These are phyloP conservation scores for Jaltomata sinuosa DNA, from an alignment of 257 asterid genomes.

Conservation along the genomic window DNA sequence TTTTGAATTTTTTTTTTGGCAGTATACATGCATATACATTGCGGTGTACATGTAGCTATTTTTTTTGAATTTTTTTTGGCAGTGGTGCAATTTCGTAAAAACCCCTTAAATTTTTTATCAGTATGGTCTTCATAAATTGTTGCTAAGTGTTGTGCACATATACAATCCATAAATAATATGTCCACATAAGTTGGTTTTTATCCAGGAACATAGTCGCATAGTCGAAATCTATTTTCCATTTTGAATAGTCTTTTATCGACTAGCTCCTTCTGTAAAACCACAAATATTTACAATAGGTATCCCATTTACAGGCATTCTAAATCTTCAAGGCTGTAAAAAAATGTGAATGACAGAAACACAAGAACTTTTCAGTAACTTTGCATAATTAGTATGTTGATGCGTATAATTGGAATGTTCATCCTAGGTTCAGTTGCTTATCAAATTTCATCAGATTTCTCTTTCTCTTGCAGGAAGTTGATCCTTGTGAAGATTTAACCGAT, in stretches of 20 bases:
- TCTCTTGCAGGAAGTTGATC: slow-evolving; percentile 76
- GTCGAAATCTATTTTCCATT: too few species aligned
- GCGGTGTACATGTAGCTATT: too few species aligned
- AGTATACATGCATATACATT: too few species aligned
- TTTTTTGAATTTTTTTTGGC: too few species aligned
- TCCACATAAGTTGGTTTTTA: neutral
- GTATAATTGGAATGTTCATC: neutral
- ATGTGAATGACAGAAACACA: neutral
- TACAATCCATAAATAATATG: neutral
- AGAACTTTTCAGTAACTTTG: neutral
- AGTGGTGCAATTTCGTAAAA: too few species aligned
- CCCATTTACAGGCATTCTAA: neutral
- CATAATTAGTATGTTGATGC: neutral
- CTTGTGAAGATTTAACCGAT: slow-evolving; percentile 89
- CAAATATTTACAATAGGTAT: neutral
- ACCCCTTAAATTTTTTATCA: too few species aligned
- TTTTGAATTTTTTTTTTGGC: too few species aligned
- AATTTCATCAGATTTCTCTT: slow-evolving; percentile 3
- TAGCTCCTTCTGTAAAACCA: neutral
- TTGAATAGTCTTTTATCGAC: neutral
- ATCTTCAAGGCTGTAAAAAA: neutral
- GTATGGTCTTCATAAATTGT: neutral
- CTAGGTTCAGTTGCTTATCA: neutral
- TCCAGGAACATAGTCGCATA: neutral
- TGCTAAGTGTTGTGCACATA: neutral